Conservation (phyloP, 176 grass and related monocot genomes). For the Areca catechu region DNA sequence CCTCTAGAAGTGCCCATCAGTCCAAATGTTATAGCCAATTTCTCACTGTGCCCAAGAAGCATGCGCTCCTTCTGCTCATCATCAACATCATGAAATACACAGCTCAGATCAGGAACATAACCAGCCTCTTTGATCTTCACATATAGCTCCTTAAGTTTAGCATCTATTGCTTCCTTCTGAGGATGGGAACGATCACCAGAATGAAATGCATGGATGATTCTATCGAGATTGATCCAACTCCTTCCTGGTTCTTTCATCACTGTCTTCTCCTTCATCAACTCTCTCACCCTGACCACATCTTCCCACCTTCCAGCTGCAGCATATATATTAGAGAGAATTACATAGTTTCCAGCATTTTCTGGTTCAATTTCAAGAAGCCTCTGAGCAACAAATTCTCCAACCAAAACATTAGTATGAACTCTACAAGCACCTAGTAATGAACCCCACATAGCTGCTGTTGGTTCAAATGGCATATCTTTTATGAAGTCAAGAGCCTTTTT, state of each 20-base stretch:
- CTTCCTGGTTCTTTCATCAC: constrained; percentile 59
- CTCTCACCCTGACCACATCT: constrained; percentile 53
- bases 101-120: constrained; percentile 57
- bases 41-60: constrained; percentile 65
- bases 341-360: constrained; percentile 75
- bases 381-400: constrained; percentile 49
- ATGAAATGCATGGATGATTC: constrained; percentile 49
- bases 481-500: constrained; percentile 48
- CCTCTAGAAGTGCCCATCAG: constrained; percentile 39
- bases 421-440: constrained; percentile 62
- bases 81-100: constrained; percentile 76
- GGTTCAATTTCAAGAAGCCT: constrained; percentile 61
- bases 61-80: constrained; percentile 73
- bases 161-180: constrained; percentile 46
- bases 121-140: constrained; percentile 55
- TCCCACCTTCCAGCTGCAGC: constrained; percentile 62
- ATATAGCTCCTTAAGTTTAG: constrained; percentile 45
- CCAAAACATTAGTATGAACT: constrained; percentile 45
- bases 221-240: constrained; percentile 66
- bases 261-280: constrained; percentile 50
- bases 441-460: constrained; percentile 57
- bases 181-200: constrained; percentile 49
- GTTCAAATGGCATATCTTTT: constrained; percentile 48
- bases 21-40: constrained; percentile 67
- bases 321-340: constrained; percentile 84